A percentile compares a stretch with the other conserved stretches of the same genome.
These are phyloP conservation scores for Chalciporus piperatoides DNA, from an alignment of 1,284 basidiomycete species.

Conservation along the genomic window DNA sequence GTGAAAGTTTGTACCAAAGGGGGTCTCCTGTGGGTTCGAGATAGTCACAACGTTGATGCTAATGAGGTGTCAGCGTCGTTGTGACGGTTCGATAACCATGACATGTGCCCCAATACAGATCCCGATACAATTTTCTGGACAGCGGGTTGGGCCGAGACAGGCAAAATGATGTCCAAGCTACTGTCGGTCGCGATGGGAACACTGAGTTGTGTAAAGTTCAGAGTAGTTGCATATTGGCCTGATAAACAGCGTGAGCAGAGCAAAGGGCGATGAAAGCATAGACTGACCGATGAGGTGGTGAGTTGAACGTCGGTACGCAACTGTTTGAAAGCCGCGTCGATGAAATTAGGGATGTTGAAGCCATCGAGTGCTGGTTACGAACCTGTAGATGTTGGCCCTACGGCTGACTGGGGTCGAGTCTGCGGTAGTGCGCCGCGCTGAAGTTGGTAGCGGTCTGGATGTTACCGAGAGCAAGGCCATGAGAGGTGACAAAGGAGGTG, in stretches of 20 bases:
- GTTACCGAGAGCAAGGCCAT: slow-evolving; percentile 62
- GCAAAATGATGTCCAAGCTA: slow-evolving; percentile 63
- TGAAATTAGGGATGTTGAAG: slow-evolving; percentile 66
- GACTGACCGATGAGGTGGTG: neutral
- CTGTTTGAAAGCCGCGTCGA: slow-evolving; percentile 41
- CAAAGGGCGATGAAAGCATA: neutral
- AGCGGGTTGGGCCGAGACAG: slow-evolving; percentile 71
- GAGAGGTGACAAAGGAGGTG: slow-evolving; percentile 59
- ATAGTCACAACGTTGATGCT: slow-evolving; percentile 61
- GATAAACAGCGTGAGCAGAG: slow-evolving; percentile 1
- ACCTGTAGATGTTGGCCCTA: slow-evolving; percentile 55
- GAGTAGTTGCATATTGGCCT: slow-evolving; percentile 63
- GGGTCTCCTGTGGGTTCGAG: slow-evolving; percentile 50
- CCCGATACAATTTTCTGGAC: slow-evolving; percentile 74
- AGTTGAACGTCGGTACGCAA: neutral
- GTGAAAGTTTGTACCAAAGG: slow-evolving; percentile 45
- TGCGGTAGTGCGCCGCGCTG: slow-evolving; percentile 39
- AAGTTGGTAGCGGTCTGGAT: slow-evolving; percentile 61
- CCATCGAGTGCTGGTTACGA: slow-evolving; percentile 28
- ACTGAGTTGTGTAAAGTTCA: slow-evolving; percentile 58
- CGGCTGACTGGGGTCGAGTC: slow-evolving; percentile 34
- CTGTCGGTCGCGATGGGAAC: slow-evolving; percentile 62
- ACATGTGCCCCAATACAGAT: slow-evolving; percentile 50
- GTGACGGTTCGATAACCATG: neutral
- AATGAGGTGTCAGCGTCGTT: slow-evolving; percentile 3